A percentile compares a stretch with the other conserved stretches of the same genome.
Evolutionary conservation across 108 stramenopile genomes (phyloP).

Genomic region (Fragilariopsis cylindrus): DNA sequence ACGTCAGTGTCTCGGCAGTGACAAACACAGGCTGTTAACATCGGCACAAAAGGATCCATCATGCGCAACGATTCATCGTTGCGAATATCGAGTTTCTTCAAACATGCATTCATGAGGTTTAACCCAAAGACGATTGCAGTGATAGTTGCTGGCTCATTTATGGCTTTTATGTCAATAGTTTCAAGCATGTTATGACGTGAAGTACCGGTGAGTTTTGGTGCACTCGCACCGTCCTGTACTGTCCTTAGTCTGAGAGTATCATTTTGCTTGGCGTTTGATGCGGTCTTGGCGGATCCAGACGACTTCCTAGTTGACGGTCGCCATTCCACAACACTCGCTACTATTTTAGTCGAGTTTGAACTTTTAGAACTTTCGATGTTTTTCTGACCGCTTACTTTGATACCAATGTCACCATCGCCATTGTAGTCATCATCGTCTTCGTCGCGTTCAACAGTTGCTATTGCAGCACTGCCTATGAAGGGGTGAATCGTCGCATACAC

Average conservation of each 20-base stretch:
- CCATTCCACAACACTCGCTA: constrained; percentile 67
- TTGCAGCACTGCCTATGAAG: constrained; percentile 38
- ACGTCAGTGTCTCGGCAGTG: constrained; percentile 72
- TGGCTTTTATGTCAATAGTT: constrained; percentile 15
- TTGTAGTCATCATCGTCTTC: constrained; percentile 38
- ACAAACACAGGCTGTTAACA: constrained; percentile 78
- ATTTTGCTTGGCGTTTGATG: constrained; percentile 49
- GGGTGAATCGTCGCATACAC: constrained; percentile 80
- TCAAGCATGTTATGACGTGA: constrained; percentile 50
- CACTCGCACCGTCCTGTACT: constrained; percentile 77
- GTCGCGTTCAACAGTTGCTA: constrained; percentile 28
- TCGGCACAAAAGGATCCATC: constrained; percentile 84
- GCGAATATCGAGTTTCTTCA: constrained; percentile 69
- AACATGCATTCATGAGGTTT: constrained; percentile 67
- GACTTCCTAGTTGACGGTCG: constrained; percentile 60
- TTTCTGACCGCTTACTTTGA: constrained; percentile 51
- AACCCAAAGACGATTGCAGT: constrained; percentile 87
- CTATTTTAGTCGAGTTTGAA: constrained; percentile 11
- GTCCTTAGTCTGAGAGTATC: constrained; percentile 42
- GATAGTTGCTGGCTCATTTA: constrained; percentile 75
- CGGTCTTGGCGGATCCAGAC: constrained; percentile 46
- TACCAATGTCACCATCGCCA: constrained; percentile 46
- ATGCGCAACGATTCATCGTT: constrained; percentile 49
- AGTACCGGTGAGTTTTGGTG: constrained; percentile 86
- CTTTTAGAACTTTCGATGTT: constrained; percentile 8